These are phyloP conservation scores for Hordeum marinum DNA, from an alignment of 176 grass and related monocot species.

Conservation along the genomic window DNA sequence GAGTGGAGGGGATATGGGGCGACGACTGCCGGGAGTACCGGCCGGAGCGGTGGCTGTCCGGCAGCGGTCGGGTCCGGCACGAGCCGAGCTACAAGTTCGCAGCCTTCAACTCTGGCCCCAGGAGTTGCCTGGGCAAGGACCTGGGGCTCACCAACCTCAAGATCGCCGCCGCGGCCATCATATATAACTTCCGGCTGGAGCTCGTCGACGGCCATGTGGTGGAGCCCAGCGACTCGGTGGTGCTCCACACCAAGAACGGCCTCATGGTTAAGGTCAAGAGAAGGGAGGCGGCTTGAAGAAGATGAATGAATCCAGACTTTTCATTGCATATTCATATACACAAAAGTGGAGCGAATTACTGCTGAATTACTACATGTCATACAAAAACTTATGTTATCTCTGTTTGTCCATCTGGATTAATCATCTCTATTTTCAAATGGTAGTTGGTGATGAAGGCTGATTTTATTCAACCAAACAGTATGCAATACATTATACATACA, in stretches of 20 bases:
- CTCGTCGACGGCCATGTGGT: slow-evolving; percentile 33
- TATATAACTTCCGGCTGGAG: slow-evolving; percentile 51
- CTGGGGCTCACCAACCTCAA: slow-evolving; percentile 44
- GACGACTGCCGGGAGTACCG: slow-evolving; percentile 53
- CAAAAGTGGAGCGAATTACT: not conserved
- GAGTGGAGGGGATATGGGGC: slow-evolving; percentile 48
- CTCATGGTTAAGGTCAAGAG: slow-evolving; percentile 35
- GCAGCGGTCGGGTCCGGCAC: slow-evolving; percentile 23
- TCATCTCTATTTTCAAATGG: not conserved
- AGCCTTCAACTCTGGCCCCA: slow-evolving; percentile 49
- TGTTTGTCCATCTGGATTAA: not conserved
- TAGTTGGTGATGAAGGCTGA: not conserved
- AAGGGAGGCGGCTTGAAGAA: slow-evolving; percentile 17
- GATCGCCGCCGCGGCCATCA: slow-evolving; percentile 17
- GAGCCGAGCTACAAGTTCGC: slow-evolving; percentile 53
- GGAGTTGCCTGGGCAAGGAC: slow-evolving; percentile 55
- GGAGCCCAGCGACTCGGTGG: slow-evolving; percentile 45
- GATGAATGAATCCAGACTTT: not conserved
- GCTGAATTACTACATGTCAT: not conserved
- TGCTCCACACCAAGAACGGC: slow-evolving; percentile 53
- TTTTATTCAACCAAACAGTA: not conserved
- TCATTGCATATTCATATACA: not conserved
- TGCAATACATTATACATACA: not conserved
- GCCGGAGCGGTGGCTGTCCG: slow-evolving; percentile 51
- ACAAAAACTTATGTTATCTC: not conserved